Percentiles rank a stretch among this genome's conserved stretches.
Evolutionary conservation across 2,329 filamentous ascomycete species (phyloP).

Genomic region (Pseudocercospora fuligena): DNA sequence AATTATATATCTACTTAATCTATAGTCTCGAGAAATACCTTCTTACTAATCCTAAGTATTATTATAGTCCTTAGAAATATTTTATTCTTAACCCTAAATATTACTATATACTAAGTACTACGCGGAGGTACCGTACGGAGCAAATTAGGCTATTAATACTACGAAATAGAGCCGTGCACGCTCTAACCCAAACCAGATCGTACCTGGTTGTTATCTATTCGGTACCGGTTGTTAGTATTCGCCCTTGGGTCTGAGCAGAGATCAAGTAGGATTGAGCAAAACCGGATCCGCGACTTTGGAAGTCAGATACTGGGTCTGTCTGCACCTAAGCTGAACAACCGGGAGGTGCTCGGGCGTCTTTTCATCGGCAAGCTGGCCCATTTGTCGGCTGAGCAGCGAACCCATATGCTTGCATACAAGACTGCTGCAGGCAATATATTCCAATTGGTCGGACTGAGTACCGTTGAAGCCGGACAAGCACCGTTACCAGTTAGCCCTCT

Average conservation of each 20-base stretch:
- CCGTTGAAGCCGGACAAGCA: background rate
- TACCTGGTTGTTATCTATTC: too few species aligned
- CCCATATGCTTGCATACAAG: background rate
- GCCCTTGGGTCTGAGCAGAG: background rate
- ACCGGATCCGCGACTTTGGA: background rate
- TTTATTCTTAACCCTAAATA: too few species aligned
- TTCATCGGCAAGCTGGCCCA: background rate
- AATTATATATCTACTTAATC: too few species aligned
- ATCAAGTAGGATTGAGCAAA: conserved; percentile 2
- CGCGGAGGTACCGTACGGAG: too few species aligned
- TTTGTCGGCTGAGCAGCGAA: background rate
- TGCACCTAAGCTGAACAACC: background rate
- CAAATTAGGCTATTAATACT: too few species aligned
- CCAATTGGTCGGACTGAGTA: background rate
- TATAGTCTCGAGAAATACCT: too few species aligned
- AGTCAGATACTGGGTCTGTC: background rate
- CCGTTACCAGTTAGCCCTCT: background rate
- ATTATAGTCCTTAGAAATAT: too few species aligned
- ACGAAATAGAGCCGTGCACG: too few species aligned
- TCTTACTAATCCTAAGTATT: too few species aligned
- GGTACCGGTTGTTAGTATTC: too few species aligned
- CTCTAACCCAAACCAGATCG: too few species aligned
- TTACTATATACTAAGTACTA: too few species aligned
- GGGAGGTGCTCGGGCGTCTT: background rate
- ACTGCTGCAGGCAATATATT: background rate